Evolutionary conservation across 1,139 yeast species (phyloP), one percentile per base, ranked within the genome.

Genomic region (Yamadazyma pseudoaaseri): DNA sequence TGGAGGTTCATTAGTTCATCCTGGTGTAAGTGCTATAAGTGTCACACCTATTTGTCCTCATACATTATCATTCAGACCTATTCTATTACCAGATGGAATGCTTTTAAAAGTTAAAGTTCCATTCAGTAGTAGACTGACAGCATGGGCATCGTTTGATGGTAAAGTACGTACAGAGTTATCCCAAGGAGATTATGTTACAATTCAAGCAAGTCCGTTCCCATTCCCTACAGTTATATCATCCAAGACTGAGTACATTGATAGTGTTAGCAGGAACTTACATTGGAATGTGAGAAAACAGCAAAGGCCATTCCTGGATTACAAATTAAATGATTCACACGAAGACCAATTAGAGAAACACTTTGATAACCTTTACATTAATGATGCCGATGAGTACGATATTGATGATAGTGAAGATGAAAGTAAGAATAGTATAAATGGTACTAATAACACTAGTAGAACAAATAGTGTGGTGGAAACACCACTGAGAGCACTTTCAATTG

Each of bases 11-110:
- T 67, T 87, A 33, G 94, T 87, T 2, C 95, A 87, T 48, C 96
- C 96, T 0, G 86, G 86, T 17, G 95, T 87, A 10, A 81, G 87
- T 47, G 95, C 95, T 6, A 84, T 87, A 27, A 80, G 89, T 38
- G 87, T 87, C 3, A 87, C 96, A 0, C 96, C 96, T 0, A 86
- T 87, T 41, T 87, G 96, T 52, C 97, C 96, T 0, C 96, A 87
- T 48, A 86, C 96, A 0, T 67, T 87, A 29, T 85, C 95, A 3
- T 87, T 87, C 60, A 70, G 96, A 46, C 96, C 96, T 1, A 84
- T 87, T 38, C 67, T 87, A 37, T 64, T 87, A 20, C 96, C 96
- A 0, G 96, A 86, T 51, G 83, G 92, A 6, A 86, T 86, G 89
- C 70, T 75, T 25, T 62, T 87, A 41, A 82, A 77, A 47, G 84